Evolutionary conservation across 2,329 filamentous ascomycete genomes (phyloP).

Genomic region (Phyllosticta citrichinensis): DNA sequence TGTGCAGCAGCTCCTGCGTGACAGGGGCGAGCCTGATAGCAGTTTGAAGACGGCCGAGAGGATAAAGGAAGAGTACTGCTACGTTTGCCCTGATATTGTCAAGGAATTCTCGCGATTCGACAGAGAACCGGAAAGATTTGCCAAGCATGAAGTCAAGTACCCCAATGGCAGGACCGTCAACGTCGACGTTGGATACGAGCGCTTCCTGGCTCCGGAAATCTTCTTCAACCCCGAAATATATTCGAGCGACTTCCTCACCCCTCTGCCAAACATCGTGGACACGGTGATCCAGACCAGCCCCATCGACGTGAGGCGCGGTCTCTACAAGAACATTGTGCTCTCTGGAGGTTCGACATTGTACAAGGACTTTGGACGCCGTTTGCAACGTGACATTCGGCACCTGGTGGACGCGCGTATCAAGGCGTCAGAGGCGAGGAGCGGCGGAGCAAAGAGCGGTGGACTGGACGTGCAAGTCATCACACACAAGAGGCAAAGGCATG

Average conservation of each 20-base stretch:
- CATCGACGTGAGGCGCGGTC: constrained; percentile 89
- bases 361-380: constrained; percentile 91
- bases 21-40: constrained; percentile 92
- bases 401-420: constrained; percentile 87
- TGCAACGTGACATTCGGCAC: constrained; percentile 96
- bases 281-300: constrained; percentile 95
- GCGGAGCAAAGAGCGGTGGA: constrained; percentile 85
- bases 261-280: constrained; percentile 87
- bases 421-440: constrained; percentile 83
- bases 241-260: constrained; percentile 95
- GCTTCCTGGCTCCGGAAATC: constrained; percentile 95
- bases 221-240: constrained; percentile 99
- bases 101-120: constrained; percentile 97
- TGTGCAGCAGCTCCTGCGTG: constrained; percentile 88
- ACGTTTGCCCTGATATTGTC: constrained; percentile 96
- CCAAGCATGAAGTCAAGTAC: constrained; percentile 78
- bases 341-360: constrained; percentile 95
- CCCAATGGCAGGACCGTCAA: constrained; percentile 74
- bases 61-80: constrained; percentile 98
- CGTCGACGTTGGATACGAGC: constrained; percentile 94
- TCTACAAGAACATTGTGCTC: constrained; percentile 99
- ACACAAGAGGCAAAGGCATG: constrained; percentile 94
- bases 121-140: constrained; percentile 77
- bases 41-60: constrained; percentile 95
- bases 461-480: constrained; percentile 95